phyloP scores from a whole-genome alignment of 306 rosid species.

The Prunus persica region DNA sequence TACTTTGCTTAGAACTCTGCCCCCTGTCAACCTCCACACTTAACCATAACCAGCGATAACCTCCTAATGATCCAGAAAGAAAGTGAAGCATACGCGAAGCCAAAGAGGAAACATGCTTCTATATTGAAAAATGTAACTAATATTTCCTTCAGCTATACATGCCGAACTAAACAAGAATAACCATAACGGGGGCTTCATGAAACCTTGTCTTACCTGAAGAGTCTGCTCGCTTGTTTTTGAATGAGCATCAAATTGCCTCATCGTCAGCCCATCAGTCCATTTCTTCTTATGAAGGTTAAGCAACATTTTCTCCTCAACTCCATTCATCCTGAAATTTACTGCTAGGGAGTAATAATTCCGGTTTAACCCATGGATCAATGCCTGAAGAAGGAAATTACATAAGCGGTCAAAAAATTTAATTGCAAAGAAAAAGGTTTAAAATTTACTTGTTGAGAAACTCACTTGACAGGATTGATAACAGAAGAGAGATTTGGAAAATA shows the following conservation, averaged over 20 bases:
- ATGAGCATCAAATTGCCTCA: slow-evolving; percentile 71
- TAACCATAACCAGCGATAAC: too few species aligned
- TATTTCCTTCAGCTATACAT: not conserved
- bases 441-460: slow-evolving; percentile 21
- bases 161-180: not conserved
- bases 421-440: not conserved
- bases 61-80: too few species aligned
- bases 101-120: too few species aligned
- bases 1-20: too few species aligned
- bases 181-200: not conserved
- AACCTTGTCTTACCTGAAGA: slow-evolving; percentile 56
- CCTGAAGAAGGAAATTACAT: slow-evolving; percentile 43
- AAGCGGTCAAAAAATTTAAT: slow-evolving; percentile 18
- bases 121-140: too few species aligned
- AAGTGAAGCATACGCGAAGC: too few species aligned
- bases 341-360: slow-evolving; percentile 89
- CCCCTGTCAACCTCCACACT: too few species aligned
- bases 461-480: too few species aligned
- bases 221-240: slow-evolving; percentile 92
- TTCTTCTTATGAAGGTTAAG: slow-evolving; percentile 96
- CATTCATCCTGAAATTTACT: slow-evolving; percentile 89
- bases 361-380: slow-evolving; percentile 90
- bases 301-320: slow-evolving; percentile 90
- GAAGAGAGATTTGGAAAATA: too few species aligned
- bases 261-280: slow-evolving; percentile 93